A percentile compares a stretch with the other conserved stretches of the same genome.
Conservation (phyloP, 805 yeast genomes). For the Sporopachydermia quercuum region DNA sequence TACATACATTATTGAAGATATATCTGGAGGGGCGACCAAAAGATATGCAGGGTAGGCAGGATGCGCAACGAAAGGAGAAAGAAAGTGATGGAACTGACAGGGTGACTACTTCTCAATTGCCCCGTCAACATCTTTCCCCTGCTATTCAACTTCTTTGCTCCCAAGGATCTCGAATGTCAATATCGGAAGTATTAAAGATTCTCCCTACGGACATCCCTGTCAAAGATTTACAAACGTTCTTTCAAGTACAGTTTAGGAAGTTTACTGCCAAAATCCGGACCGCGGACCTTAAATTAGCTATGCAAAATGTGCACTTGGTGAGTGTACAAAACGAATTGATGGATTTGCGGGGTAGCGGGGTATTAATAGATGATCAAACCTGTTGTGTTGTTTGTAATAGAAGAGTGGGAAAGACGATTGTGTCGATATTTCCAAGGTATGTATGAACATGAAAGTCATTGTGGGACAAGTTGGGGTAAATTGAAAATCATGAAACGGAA, state of each 20-base stretch:
- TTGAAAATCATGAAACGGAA: too few relatives aligned
- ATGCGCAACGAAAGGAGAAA: too few relatives aligned
- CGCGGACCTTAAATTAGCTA: slow-evolving; percentile 27
- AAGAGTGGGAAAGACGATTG: slow-evolving; percentile 36
- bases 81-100: too few relatives aligned
- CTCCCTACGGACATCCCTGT: slow-evolving; percentile 40
- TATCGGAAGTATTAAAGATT: slow-evolving; percentile 26
- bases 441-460: too few relatives aligned
- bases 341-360: slow-evolving; percentile 21
- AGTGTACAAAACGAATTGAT: slow-evolving; percentile 30
- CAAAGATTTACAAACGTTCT: slow-evolving; percentile 24
- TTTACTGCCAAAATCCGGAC: slow-evolving; percentile 26
- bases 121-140: slow-evolving; percentile 15
- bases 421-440: slow-evolving; percentile 33
- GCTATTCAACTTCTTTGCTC: slow-evolving; percentile 26
- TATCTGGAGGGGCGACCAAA: slow-evolving; percentile 18
- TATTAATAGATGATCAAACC: slow-evolving; percentile 26
- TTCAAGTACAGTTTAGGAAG: slow-evolving; percentile 29
- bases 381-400: slow-evolving; percentile 49
- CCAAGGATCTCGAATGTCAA: slow-evolving; percentile 35
- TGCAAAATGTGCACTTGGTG: slow-evolving; percentile 39
- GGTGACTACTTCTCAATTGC: too few relatives aligned
- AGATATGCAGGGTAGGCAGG: slow-evolving; percentile 1
- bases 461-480: too few relatives aligned
- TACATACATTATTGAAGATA: slow-evolving; percentile 35